Base-by-base conservation (phyloP, 2,329 filamentous ascomycete species). In the Emmonsia crescens region DNA sequence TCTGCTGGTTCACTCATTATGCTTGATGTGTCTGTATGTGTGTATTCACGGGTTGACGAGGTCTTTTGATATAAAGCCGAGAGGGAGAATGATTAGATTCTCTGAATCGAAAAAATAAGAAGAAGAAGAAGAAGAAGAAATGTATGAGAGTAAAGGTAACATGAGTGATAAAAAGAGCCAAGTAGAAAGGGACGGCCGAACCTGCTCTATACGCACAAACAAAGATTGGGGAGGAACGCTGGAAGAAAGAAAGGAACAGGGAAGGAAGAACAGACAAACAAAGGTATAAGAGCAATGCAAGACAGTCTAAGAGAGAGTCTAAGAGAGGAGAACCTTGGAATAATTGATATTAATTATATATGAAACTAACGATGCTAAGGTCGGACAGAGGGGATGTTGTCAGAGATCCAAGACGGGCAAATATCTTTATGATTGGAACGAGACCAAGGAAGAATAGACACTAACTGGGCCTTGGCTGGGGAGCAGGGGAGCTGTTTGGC, bases 381-480 rank as follows among this genome's bases (percentile, higher is more conserved):
- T 59, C 57, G 57, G 57, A 59, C 57, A 52, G 57, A 29, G 31
- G 57, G 57, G 57, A 59, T 59, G 12, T 51, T 44, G 42, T 40
- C 57, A 59, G 42, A 14, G 57, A 44, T 57, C 36, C 9, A 38
- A 42, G 38, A 21, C 27, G 42, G 27, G 27, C 1, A 19, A 46
- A 46, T 8, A 14, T 9, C 19, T 9, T 55, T 5, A 8, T 33
- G 36, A 40, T 24, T 24, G 19, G 36, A 16, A 55, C 9, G 16
- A 29, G 27, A 31, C 51, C 16, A n/a, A n/a, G 51, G 29, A 56
- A 36, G 36, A 24, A 19, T n/a, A 24, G 44, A 21, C 44, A 24
- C n/a, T 24, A 24, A 8, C 3, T 24, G 21, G 44, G n/a, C n/a
- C 44, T 46, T 46, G 44, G 6, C 44, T 9, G 44, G 44, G 44